These are phyloP conservation scores for Leccinum olivaceopallidum DNA, from an alignment of 768 basidiomycete genomes.

Conservation along the genomic window DNA sequence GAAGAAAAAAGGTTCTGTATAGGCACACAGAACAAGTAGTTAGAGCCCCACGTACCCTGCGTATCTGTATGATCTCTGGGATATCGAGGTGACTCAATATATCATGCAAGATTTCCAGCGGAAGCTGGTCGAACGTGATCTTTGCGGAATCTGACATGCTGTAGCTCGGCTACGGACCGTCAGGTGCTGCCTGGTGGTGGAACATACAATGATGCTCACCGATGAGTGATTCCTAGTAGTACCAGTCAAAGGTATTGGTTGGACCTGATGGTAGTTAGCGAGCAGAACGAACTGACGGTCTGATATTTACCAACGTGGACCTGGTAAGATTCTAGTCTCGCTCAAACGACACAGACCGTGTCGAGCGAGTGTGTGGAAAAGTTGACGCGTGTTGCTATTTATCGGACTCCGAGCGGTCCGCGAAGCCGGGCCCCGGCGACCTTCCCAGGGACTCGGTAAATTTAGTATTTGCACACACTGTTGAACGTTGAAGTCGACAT, in stretches of 20 bases:
- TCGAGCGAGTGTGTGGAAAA: background rate
- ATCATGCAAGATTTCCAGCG: slow-evolving; percentile 10
- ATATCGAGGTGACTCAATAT: slow-evolving; percentile 18
- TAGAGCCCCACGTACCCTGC: slow-evolving; percentile 10
- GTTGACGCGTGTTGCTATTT: background rate
- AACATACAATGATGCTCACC: no score
- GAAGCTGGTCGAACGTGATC: slow-evolving; percentile 11
- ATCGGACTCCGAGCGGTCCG: no score
- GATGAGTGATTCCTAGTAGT: background rate
- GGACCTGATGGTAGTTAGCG: background rate
- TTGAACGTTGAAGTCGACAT: no score
- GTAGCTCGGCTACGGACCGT: no score
- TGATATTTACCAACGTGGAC: no score
- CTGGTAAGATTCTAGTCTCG: no score
- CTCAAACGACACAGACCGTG: no score
- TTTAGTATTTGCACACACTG: no score
- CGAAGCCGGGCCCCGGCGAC: no score
- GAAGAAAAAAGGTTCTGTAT: background rate
- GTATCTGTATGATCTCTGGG: slow-evolving; percentile 18
- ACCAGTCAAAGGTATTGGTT: background rate
- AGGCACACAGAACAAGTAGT: background rate
- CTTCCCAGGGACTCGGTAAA: no score
- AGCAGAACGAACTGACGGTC: background rate
- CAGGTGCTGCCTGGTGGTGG: no score
- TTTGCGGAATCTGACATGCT: background rate